Conservation (phyloP, 148 eudicot genomes). For the Cornus suecica region DNA sequence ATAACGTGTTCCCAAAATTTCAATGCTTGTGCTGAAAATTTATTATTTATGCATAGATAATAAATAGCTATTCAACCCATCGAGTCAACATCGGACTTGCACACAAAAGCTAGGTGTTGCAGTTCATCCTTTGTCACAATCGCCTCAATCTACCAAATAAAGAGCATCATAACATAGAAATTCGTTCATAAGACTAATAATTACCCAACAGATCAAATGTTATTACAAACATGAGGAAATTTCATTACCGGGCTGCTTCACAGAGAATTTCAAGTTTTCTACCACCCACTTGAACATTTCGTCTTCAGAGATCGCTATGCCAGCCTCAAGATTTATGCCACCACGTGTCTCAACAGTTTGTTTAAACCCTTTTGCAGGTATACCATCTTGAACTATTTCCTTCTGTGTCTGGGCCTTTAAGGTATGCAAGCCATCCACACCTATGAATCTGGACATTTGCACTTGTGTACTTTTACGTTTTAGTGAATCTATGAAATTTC, state of each 20-base stretch:
- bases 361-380: slow-evolving; percentile 29
- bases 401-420: slow-evolving; percentile 67
- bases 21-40: no score
- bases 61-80: slow-evolving; percentile 76
- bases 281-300: slow-evolving; percentile 51
- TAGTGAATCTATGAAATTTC: no score
- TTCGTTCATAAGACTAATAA: background rate
- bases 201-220: slow-evolving; percentile 1
- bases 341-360: slow-evolving; percentile 39
- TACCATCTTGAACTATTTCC: slow-evolving; percentile 29
- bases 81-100: slow-evolving; percentile 89
- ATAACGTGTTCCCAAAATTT: no score
- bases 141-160: slow-evolving; percentile 72
- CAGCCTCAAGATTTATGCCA: slow-evolving; percentile 72
- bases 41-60: no score
- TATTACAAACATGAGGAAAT: no score
- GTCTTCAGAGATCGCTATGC: slow-evolving; percentile 59
- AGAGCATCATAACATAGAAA: background rate
- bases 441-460: no score
- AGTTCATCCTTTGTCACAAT: slow-evolving; percentile 88
- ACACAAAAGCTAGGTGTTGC: slow-evolving; percentile 67
- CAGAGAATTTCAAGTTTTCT: slow-evolving; percentile 74
- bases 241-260: slow-evolving; percentile 74
- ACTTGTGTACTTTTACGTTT: no score
- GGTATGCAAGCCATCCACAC: slow-evolving; percentile 77